Base-by-base conservation (phyloP, 495 filamentous ascomycete species). In the Pseudevernia furfuracea region DNA sequence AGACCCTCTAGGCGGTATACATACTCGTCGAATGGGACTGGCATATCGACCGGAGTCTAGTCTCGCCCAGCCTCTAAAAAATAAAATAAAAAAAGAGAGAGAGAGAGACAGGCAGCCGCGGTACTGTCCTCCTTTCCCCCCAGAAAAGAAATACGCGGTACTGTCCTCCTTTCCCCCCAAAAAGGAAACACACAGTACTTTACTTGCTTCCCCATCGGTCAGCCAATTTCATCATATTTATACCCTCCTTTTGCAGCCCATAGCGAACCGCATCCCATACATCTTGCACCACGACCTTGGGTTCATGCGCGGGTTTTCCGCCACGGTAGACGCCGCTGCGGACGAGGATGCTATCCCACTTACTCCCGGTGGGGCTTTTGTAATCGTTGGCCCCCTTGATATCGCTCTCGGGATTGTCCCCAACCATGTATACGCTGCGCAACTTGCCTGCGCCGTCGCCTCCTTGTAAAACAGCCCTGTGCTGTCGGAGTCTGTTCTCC, bases 351-450 rank as follows among this genome's bases (percentile, higher is more conserved):
- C 87, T 89, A 25, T 80, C 72, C 94, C 94, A 99, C 69, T 84
- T 74, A 30, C 85, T 91, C 10, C 87, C 87, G 49, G 76, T 67
- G 12, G 78, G 74, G 65, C 87, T 91, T 17, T 71, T 69, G 72
- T 88, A 94, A 38, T 78, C 79, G 69, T 96, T 97, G 32, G 89
- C 93, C n/a, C 95, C 94, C 17, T 80, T 76, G 64, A 99, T 95
- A 74, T 99, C 94, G 37, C 85, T 89, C 71, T 90, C 90, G 0
- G 94, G 93, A 68, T 97, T 99, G 69, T 99, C 94, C 0, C 94
- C 94, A n/a, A 99, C 81, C 93, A 97, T 97, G 70, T 95, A 97
- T 8, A 99, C 89, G 19, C 78, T 82, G 69, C 76, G 74, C 64
- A 96, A 71, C 21, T 76, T 34, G 7, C 28, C 30, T 34, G 30